A percentile compares a stretch with the other conserved stretches of the same genome.
phyloP scores from a whole-genome alignment of 208 protist genomes.

The Phytomonas sp. region DNA sequence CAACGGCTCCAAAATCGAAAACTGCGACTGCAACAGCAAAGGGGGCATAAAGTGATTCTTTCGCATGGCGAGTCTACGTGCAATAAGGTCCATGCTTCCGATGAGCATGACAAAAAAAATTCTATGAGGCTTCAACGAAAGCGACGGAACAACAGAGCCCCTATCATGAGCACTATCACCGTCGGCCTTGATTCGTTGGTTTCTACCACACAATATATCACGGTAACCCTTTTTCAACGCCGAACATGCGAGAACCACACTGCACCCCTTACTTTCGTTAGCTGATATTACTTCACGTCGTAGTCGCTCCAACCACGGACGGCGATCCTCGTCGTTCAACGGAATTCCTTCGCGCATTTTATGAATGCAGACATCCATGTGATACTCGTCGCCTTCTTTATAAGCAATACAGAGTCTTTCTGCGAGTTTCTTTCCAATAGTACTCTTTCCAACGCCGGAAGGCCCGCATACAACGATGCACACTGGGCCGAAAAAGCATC shows the following conservation, averaged over 20 bases:
- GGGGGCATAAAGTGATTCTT: slow-evolving; percentile 60
- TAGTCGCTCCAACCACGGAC: slow-evolving; percentile 58
- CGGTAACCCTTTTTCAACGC: slow-evolving; percentile 51
- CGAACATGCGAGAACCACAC: slow-evolving; percentile 58
- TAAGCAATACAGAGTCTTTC: slow-evolving; percentile 31
- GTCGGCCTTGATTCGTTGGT: not conserved
- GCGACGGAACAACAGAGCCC: not conserved
- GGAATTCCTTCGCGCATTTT: slow-evolving; percentile 69
- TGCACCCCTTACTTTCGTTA: slow-evolving; percentile 6
- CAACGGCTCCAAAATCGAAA: slow-evolving; percentile 40
- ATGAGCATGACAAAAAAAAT: slow-evolving; percentile 54
- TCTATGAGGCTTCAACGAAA: not conserved
- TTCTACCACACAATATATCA: slow-evolving; percentile 33
- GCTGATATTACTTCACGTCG: slow-evolving; percentile 27
- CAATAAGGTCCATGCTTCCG: slow-evolving; percentile 23
- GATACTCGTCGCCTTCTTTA: slow-evolving; percentile 65
- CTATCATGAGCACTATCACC: not conserved
- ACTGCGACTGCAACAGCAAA: slow-evolving; percentile 50
- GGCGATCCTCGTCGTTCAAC: slow-evolving; percentile 60
- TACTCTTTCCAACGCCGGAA: slow-evolving; percentile 72
- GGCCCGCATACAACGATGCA: slow-evolving; percentile 64
- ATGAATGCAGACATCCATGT: slow-evolving; percentile 32
- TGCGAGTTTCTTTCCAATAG: slow-evolving; percentile 45
- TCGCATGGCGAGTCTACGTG: slow-evolving; percentile 26
- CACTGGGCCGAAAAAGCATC: not conserved